Base-by-base conservation (phyloP, 2,329 filamentous ascomycete species). In the Aspergillus cejpii region DNA sequence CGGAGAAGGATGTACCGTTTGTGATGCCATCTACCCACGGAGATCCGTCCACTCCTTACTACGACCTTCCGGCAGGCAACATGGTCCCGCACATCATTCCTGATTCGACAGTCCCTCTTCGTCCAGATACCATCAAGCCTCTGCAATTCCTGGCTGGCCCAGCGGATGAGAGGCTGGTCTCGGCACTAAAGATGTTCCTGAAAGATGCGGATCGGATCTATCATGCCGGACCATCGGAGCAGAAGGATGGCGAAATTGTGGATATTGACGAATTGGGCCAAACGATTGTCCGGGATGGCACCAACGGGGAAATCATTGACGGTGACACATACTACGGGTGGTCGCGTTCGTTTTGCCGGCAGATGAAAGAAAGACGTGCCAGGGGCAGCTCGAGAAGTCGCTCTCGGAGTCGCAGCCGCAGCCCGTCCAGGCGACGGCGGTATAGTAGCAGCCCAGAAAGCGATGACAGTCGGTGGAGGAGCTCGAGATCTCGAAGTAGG, bases 281-380 rank as follows among this genome's bases (percentile, higher is more conserved):
- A 61, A 68, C 76, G 12, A 71, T 87, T 41, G 69, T 81, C 14
- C 63, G 79, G 2, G 81, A 88, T 54, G 79, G 83, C 53, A 69
- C 79, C n/a, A 84, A 79, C 0, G 82, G 82, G 0, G 79, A 84
- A 2, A 68, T 83, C 1, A 62, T 82, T 5, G 74, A 75, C 5
- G 83, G 82, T 1, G 82, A 87, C 51, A 87, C 85, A 1, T 94
- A 94, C 63, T 94, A 94, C 61, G 89, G 88, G 49, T 94, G 89
- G 89, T 91, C 87, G 4, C 77, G 79, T 29, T 72, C 73, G 1
- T 92, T 94, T 55, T 94, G 87, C 61, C 75, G 87, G 53, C 85
- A 84, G 59, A 92, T 92, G 84, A 87, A 84, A 66, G 67, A 62
- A 49, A 56, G 64, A 39, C 61, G 54, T 6, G 49, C 53, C 19